Conservation (phyloP, 345 rosid species). For the Eucalyptus lansdowneana region DNA sequence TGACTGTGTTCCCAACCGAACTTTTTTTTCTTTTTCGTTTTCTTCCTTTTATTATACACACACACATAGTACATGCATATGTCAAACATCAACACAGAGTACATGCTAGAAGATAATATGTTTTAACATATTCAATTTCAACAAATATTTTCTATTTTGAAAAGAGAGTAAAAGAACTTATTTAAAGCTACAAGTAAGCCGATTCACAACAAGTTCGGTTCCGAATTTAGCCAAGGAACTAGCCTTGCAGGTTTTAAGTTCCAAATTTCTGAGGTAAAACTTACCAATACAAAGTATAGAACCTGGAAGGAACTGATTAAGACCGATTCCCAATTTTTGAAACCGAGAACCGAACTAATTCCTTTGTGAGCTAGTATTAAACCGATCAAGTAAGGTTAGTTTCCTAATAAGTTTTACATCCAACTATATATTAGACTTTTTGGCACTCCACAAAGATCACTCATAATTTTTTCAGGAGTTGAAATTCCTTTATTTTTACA, state of each 20-base stretch:
- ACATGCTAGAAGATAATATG: not conserved
- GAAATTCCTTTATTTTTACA: not conserved
- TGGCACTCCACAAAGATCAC: not conserved
- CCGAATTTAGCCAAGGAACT: not conserved
- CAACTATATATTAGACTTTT: not conserved
- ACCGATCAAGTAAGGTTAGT: too few species aligned
- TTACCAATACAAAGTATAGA: not conserved
- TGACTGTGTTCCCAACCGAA: too few species aligned
- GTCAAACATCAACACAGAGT: not conserved
- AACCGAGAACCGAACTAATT: accelerated
- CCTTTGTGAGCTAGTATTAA: accelerated
- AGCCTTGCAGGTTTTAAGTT: not conserved
- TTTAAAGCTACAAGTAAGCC: not conserved
- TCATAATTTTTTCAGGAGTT: not conserved
- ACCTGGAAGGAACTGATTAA: accelerated
- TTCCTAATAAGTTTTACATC: too few species aligned
- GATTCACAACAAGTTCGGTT: not conserved
- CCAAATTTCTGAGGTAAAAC: not conserved
- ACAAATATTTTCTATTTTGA: not conserved
- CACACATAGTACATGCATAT: not conserved
- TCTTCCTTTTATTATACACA: not conserved
- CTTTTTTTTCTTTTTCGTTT: too few species aligned
- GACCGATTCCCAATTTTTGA: accelerated
- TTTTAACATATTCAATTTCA: not conserved
- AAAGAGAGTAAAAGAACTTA: not conserved